These are phyloP conservation scores for Sugiyamaella mastotermitis DNA, from an alignment of 805 yeast genomes.

Conservation along the genomic window DNA sequence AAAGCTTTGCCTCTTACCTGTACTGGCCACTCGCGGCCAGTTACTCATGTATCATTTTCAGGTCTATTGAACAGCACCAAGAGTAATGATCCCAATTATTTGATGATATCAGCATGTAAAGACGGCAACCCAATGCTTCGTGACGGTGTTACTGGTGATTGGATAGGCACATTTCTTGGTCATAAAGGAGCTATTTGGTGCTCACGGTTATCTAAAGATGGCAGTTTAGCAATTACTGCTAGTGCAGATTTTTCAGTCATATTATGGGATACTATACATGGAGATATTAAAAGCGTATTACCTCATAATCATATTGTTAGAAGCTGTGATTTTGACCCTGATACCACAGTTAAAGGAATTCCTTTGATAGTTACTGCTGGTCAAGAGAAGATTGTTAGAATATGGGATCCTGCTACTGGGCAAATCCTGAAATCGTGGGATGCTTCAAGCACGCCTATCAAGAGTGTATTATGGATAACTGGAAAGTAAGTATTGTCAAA, in stretches of 20 bases:
- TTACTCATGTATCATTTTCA: conserved; percentile 28
- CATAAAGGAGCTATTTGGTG: conserved; percentile 33
- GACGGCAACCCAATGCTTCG: conserved; percentile 32
- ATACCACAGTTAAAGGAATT: no score
- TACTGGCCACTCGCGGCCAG: conserved; percentile 33
- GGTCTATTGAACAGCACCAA: conserved; percentile 11
- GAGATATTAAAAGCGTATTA: conserved; percentile 15
- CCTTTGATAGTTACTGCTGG: conserved; percentile 23
- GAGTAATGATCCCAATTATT: conserved; percentile 12
- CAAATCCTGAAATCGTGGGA: conserved; percentile 19
- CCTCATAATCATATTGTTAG: conserved; percentile 23
- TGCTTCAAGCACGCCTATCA: conserved; percentile 15
- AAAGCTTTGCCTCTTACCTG: conserved; percentile 30
- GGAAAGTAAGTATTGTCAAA: conserved; percentile 7
- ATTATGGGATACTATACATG: conserved; percentile 21
- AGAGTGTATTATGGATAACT: conserved; percentile 22
- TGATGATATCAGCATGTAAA: conserved; percentile 30
- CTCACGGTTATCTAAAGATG: conserved; percentile 22
- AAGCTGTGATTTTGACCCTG: conserved; percentile 18
- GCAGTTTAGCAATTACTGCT: conserved; percentile 24
- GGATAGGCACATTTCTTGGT: conserved; percentile 32
- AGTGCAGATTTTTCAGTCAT: conserved; percentile 31
- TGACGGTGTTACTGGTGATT: conserved; percentile 31
- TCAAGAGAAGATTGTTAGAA: conserved; percentile 23
- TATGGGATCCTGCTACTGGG: conserved; percentile 20